Base-by-base conservation (phyloP, 768 basidiomycete genomes). In the Psilocybe cyanescens region DNA sequence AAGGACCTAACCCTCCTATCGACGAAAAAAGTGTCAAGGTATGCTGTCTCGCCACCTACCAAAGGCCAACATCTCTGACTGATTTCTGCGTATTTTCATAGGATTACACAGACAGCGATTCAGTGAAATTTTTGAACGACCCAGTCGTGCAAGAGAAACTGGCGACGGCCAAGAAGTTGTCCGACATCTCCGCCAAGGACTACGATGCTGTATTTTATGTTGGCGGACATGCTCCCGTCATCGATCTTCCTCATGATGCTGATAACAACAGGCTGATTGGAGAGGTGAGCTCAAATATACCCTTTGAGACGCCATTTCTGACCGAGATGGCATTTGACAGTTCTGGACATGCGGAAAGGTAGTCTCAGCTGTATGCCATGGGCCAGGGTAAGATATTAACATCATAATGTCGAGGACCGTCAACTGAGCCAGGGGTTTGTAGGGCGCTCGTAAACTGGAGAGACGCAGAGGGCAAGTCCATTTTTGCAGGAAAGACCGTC, bases 201-300 rank as follows among this genome's bases (percentile, higher is more conserved):
- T 94, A 91, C 69, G 86, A 82, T 55, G 92, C 87, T 14, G 76
- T 94, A 56, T 92, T 90, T 75, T 91, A 91, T 69, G 82, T 90
- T 57, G 92, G 92, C 45, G 91, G 92, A 37, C 90, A 92, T 67
- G 90, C 90, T 0, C 90, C 92, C 8, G 83, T 88, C 39, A 78
- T 94, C 52, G 92, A 94, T 72, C 81, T 94, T 37, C 74, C 91
- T 2, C 65, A 65, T 12, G 86, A 92, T 71, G 71, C 79, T 2
- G 72, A 75, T 45, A 89, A 89, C 70, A 80, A 78, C 64, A 79
- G 82, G 65, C 77, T 93, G 49, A 83, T 83, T 28, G 81, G 81
- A 29, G 74, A 86, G 60, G 89, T 85, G 67, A 60, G 79, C 52
- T 59, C 30, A 31, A 24, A 11, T 30, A 29, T 17, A 14, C 19